phyloP scores from a whole-genome alignment of 768 basidiomycete genomes.

The Termitomyces sp. region DNA sequence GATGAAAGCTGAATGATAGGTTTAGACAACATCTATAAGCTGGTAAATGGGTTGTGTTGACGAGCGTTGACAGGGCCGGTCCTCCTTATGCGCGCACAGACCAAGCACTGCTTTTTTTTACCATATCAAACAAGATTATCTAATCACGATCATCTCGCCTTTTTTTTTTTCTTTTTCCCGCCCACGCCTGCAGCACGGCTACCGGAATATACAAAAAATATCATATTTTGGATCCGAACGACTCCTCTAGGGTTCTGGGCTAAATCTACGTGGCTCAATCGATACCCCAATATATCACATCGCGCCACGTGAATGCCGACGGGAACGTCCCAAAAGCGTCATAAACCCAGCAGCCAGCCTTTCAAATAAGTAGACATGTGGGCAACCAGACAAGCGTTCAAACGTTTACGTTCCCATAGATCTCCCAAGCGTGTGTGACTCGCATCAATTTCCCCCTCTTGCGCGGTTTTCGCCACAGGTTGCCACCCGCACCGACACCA shows the following conservation, averaged over 20 bases:
- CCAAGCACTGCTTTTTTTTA: constrained; percentile 20
- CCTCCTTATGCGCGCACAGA: constrained; percentile 34
- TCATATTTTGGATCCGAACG: not conserved
- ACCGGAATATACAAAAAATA: too few species aligned
- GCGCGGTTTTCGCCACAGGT: constrained; percentile 20
- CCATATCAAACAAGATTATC: constrained; percentile 11
- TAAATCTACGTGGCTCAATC: too few species aligned
- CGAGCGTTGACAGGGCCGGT: constrained; percentile 46
- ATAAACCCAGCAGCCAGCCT: too few species aligned
- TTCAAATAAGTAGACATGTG: not conserved
- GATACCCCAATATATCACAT: too few species aligned
- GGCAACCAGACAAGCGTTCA: not conserved
- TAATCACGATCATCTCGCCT: constrained; percentile 4
- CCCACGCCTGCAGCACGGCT: not conserved
- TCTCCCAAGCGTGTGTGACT: not conserved
- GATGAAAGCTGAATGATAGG: constrained; percentile 23
- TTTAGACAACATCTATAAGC: constrained; percentile 42
- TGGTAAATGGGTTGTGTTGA: constrained; percentile 38
- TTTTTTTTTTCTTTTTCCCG: not conserved
- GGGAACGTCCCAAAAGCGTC: not conserved
- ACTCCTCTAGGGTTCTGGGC: too few species aligned
- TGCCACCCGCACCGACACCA: constrained; percentile 2
- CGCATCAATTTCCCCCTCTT: not conserved
- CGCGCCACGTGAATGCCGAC: not conserved
- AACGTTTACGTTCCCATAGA: not conserved